A percentile compares a stretch with the other conserved stretches of the same genome.
Conservation (phyloP, 169 alveolate species). For the Plasmodium knowlesi region DNA sequence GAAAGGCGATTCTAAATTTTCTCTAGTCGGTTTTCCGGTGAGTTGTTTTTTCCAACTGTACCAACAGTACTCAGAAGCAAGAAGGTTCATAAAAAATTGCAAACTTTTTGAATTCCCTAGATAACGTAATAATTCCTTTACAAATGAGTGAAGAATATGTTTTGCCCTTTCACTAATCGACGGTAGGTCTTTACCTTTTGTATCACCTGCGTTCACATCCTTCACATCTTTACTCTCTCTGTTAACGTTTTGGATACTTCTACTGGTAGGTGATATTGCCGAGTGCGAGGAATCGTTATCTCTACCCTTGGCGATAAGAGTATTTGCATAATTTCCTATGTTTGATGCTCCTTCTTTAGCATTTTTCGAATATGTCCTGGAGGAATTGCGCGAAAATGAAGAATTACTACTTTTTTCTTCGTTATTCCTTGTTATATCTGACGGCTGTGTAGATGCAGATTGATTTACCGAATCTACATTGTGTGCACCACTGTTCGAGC, state of each 20-base stretch:
- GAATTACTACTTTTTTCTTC: neutral
- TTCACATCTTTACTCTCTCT: neutral
- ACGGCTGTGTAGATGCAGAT: neutral
- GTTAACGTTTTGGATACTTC: neutral
- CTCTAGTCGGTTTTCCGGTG: neutral
- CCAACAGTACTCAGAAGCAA: constrained; percentile 40
- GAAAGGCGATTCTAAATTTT: neutral
- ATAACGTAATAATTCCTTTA: constrained; percentile 23
- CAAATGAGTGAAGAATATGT: constrained; percentile 5
- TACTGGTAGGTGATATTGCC: neutral
- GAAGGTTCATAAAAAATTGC: neutral
- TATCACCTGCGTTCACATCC: neutral
- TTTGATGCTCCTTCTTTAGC: neutral
- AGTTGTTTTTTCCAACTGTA: constrained; percentile 50
- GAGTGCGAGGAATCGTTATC: neutral
- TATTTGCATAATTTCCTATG: neutral
- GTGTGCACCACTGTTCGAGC: neutral
- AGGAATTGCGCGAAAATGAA: neutral
- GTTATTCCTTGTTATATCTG: neutral
- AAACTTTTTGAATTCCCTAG: neutral
- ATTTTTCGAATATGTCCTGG: neutral
- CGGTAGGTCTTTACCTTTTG: neutral
- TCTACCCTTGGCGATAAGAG: neutral
- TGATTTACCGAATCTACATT: neutral
- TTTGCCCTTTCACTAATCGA: constrained; percentile 8